These are phyloP conservation scores for Meyerozyma elateridarum DNA, from an alignment of 1,139 yeast species.

Conservation along the genomic window DNA sequence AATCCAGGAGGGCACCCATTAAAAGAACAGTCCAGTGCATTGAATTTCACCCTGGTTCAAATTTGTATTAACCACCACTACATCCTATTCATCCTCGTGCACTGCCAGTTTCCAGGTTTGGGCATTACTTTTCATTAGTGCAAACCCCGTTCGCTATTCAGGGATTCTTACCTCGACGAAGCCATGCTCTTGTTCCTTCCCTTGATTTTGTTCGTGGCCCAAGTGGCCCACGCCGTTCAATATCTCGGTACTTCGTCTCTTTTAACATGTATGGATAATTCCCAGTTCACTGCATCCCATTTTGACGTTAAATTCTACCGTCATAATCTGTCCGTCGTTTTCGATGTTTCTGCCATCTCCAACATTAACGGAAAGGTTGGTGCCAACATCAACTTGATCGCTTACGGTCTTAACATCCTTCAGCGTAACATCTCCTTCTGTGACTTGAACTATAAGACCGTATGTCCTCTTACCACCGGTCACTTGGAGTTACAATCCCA, in stretches of 20 bases:
- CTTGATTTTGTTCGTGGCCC: slow-evolving; percentile 1
- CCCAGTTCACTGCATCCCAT: slow-evolving; percentile 81
- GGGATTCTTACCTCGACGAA: no score
- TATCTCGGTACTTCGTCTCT: slow-evolving; percentile 64
- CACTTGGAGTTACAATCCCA: slow-evolving; percentile 68
- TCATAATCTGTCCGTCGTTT: slow-evolving; percentile 52
- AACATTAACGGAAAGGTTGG: slow-evolving; percentile 70
- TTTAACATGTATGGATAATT: slow-evolving; percentile 87
- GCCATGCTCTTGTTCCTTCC: slow-evolving; percentile 1
- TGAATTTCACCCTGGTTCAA: no score
- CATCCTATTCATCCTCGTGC: no score
- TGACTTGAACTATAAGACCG: slow-evolving; percentile 42
- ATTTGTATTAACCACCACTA: no score
- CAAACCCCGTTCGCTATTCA: no score
- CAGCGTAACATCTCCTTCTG: slow-evolving; percentile 60
- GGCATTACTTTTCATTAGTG: no score
- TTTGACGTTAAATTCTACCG: slow-evolving; percentile 77
- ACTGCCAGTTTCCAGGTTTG: no score
- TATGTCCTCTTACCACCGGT: slow-evolving; percentile 86
- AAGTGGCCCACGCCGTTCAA: slow-evolving; percentile 13
- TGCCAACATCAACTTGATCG: slow-evolving; percentile 64
- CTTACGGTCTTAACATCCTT: slow-evolving; percentile 77
- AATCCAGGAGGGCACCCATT: no score
- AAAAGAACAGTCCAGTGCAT: no score
- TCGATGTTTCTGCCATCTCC: slow-evolving; percentile 75